Base-by-base conservation (phyloP, 2,329 filamentous ascomycete genomes). In the Chaetoscypha palmicola region DNA sequence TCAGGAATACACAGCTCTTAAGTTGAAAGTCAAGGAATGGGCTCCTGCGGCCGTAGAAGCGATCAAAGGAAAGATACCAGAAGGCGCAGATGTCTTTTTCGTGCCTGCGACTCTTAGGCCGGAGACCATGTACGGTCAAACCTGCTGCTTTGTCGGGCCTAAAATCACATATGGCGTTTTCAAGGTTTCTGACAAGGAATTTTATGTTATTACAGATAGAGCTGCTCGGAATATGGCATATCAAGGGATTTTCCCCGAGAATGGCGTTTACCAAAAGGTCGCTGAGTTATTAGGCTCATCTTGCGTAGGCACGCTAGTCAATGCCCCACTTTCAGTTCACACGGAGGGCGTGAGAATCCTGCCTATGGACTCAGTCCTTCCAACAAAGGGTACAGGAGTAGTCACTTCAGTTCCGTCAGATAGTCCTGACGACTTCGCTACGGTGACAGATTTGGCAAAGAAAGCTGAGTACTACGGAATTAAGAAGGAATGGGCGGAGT, bases 111-210 rank as follows among this genome's bases (percentile, higher is more conserved):
- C 92, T 43, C 76, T 98, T 49, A 77, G 92, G 50, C 88, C 92
- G 2, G 92, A 98, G 72, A 98, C 92, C 26, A 97, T 98, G 91
- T 98, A 97, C 63, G 94, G 94, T 31, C 92, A 97, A 67, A 94
- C 82, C 3, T 94, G 87, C 68, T 95, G 90, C 64, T 98, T 97
- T 57, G 87, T 98, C 37, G 87, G 89, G 3, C 91, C 92, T 8
- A 86, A 84, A 61, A 84, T 97, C 59, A 79, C 74, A 34, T 98
- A 98, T 60, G 91, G 91, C 39, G 69, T 98, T 51, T 96, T 87
- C 74, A 86, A 87, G 65, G 78, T 80, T 43, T 77, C 76, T 17
- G 76, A 84, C 51, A 83, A 79, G 52, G 85, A 94, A 55, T 95
- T 88, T 68, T 92, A 82, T 61, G 73, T 97, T 48, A 75, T 89